Percentiles rank a stretch among this genome's conserved stretches.
These are phyloP conservation scores for Dendrobium chrysotoxum DNA, from an alignment of 106 monocot species.

Conservation along the genomic window DNA sequence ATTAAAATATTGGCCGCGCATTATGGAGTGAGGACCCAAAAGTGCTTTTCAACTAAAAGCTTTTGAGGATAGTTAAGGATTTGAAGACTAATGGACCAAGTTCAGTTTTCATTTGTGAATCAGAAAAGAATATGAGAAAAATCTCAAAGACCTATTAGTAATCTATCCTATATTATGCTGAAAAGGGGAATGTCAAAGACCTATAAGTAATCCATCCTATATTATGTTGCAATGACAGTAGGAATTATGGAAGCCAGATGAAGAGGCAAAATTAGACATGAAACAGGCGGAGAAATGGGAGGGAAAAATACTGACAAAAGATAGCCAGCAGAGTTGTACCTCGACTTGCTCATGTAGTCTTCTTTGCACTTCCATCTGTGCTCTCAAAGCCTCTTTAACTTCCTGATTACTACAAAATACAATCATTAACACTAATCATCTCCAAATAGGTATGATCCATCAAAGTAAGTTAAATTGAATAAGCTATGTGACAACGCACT, in stretches of 20 bases:
- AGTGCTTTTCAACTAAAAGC: neutral
- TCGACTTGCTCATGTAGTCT: conserved; percentile 95
- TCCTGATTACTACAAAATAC: conserved; percentile 59
- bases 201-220: neutral
- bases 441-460: neutral
- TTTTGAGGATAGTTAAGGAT: neutral
- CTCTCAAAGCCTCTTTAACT: conserved; percentile 93
- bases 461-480: neutral
- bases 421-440: neutral
- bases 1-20: neutral
- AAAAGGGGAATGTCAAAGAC: neutral
- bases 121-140: neutral
- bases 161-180: neutral
- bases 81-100: neutral
- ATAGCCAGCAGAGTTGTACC: conserved; percentile 33
- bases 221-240: neutral
- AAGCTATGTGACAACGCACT: neutral
- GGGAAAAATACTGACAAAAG: neutral
- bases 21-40: neutral
- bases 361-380: conserved; percentile 93
- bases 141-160: neutral
- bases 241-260: neutral
- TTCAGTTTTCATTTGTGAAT: neutral
- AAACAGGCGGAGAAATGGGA: neutral
- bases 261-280: neutral